Evolutionary conservation across 768 basidiomycete genomes (phyloP), one percentile per base, ranked within the genome.

Genomic region (Suillus subluteus): DNA sequence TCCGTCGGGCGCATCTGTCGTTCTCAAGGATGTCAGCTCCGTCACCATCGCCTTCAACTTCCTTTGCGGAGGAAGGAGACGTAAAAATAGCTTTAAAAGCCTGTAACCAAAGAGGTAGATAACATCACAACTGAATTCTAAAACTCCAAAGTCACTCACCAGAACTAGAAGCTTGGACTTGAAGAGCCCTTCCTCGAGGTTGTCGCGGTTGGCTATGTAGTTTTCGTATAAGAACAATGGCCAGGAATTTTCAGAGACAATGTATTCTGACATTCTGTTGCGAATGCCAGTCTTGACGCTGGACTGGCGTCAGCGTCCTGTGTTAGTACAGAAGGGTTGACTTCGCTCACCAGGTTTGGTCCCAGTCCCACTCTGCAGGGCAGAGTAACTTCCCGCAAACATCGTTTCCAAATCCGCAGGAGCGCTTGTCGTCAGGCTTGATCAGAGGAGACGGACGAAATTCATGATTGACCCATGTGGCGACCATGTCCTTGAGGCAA

Each of bases 181-280:
- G 46, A 73, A 66, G 23, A 71, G 65, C 26, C 68, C 64, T 56
- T 63, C 43, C 64, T 72, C 69, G 4, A 64, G 44, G 30, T 63
- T 18, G 9, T 38, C 46, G 21, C 61, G 18, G 32, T 13, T 30
- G 46, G 18, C 18, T 6, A 1, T 38, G 37, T 63, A 54, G 21
- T 37, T 16, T 12, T 32, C 26, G 59, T 71, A 74, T 3, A 73
- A 48, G 43, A 70, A 71, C 6, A 43, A 21, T n/a, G 67, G 69
- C 69, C 70, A 71, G 6, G 46, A 65, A 37, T 65, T 50, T 21
- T 67, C 66, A 1, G 69, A 70, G 1, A 68, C 64, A 23, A 54
- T 32, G 44, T 38, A 70, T 16, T 67, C 65, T 5, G 62, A 59
- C 44, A 65, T 23, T 21, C 65, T 56, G 48, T 64, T 37, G 7